A percentile compares a stretch with the other conserved stretches of the same genome.
Conservation (phyloP, 2,329 filamentous ascomycete species). For the Simplicillium aogashimaense region DNA sequence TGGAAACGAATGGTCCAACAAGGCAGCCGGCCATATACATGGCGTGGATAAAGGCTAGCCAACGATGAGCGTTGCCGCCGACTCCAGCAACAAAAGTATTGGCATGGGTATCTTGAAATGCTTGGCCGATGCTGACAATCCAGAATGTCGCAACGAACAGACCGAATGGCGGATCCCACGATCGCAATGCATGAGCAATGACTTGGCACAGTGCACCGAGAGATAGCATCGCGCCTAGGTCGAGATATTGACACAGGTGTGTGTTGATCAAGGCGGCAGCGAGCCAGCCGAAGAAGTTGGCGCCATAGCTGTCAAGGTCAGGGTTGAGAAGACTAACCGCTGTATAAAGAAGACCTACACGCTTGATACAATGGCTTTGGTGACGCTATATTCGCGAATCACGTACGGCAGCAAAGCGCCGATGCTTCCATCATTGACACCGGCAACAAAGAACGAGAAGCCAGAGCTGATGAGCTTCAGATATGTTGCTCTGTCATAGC, state of each 20-base stretch:
- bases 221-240: constrained; percentile 44
- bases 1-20: constrained; percentile 44
- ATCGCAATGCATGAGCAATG: constrained; percentile 40
- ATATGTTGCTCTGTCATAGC: constrained; percentile 14
- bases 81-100: constrained; percentile 50
- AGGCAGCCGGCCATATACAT: constrained; percentile 50
- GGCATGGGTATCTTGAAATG: constrained; percentile 52
- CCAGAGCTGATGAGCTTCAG: constrained; percentile 44
- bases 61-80: constrained; percentile 40
- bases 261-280: constrained; percentile 47
- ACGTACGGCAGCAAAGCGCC: constrained; percentile 55
- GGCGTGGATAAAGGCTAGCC: constrained; percentile 54
- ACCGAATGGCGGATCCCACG: constrained; percentile 46
- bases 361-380: constrained; percentile 38
- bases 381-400: constrained; percentile 43
- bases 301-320: constrained; percentile 32
- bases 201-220: constrained; percentile 47
- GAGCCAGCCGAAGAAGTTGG: constrained; percentile 51
- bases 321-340: background rate
- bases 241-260: constrained; percentile 38
- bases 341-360: constrained; percentile 26
- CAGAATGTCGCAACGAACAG: constrained; percentile 50
- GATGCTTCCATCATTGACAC: constrained; percentile 54
- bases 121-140: constrained; percentile 48
- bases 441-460: constrained; percentile 56